Base-by-base conservation (phyloP, 2,329 filamentous ascomycete species). In the Parasarocladium wereldwijsianum region DNA sequence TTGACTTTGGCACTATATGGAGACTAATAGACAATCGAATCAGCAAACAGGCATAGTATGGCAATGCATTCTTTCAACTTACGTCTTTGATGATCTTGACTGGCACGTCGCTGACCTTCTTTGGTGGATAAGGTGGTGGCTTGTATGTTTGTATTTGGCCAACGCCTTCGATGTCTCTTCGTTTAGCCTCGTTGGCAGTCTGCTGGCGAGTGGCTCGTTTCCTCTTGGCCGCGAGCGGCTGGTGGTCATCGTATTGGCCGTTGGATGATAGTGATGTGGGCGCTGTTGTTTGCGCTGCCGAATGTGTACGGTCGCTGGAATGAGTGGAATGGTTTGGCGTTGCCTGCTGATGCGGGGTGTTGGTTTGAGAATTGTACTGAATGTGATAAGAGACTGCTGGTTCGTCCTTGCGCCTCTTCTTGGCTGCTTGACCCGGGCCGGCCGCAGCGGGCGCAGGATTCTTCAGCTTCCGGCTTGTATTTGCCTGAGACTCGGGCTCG, bases 141-240 rank as follows among this genome's bases (percentile, higher is more conserved):
- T 84, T 70, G 49, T 96, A 96, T 39, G 71, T 79, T 39, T 74
- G 64, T 46, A 76, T 82, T 13, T 77, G 72, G 49, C 86, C 77
- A 22, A 74, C 64, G 15, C 64, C 64, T 43, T 85, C 79, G 25
- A 79, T 58, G 44, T 90, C 81, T 43, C 78, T 70, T 40, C 77
- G 66, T 50, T 84, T 87, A 32, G 81, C 76, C 50, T 92, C 82
- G 47, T 85, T 82, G 44, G 82, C 79, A 33, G 76, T 66, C 40
- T 86, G 80, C 41, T 86, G 80, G 36, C 83, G 72, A 25, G 81
- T 80, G 13, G 79, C 84, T 11, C 90, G 72, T 58, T 93, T 94
- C 45, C 86, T 71, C 60, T 96, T 96, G 52, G 90, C 80, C 19
- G 85, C 83, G n/a, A 72, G 62, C 31, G 68, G 63, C 6, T 19